These are phyloP conservation scores for Marchantia paleacea DNA, from an alignment of 225 moss, liverwort and hornwort species.

Conservation along the genomic window DNA sequence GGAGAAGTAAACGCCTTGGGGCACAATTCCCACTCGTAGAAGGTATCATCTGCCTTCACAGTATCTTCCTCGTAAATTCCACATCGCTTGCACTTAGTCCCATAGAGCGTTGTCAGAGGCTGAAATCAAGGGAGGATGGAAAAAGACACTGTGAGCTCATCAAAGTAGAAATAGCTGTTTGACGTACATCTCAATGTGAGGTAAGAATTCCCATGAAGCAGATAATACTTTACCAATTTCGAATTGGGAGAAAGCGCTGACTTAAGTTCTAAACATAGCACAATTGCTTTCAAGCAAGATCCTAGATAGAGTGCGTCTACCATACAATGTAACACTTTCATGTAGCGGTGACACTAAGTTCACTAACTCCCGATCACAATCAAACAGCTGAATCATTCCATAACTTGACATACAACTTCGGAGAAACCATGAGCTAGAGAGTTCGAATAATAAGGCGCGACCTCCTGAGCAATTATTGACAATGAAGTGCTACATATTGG, in stretches of 20 bases:
- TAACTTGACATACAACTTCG: too few species aligned
- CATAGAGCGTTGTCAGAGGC: slow-evolving; percentile 79
- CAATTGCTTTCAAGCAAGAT: too few species aligned
- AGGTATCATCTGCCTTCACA: slow-evolving; percentile 65
- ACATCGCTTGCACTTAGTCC: slow-evolving; percentile 88
- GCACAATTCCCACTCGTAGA: slow-evolving; percentile 84
- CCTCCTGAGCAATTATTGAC: too few species aligned
- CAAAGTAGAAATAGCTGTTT: not conserved
- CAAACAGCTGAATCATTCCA: too few species aligned
- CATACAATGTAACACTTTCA: too few species aligned
- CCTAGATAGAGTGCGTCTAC: too few species aligned
- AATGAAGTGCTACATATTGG: too few species aligned
- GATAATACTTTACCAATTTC: not conserved
- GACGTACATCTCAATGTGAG: not conserved
- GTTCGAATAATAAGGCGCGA: too few species aligned
- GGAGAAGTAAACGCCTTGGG: slow-evolving; percentile 65
- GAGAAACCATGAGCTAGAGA: too few species aligned
- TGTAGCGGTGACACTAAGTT: too few species aligned
- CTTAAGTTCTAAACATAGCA: not conserved
- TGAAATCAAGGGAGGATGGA: slow-evolving; percentile 29
- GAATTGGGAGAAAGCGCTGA: not conserved
- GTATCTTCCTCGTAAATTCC: slow-evolving; percentile 80
- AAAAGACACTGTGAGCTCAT: not conserved
- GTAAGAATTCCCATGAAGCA: too few species aligned
- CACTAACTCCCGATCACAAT: too few species aligned